phyloP scores from a whole-genome alignment of 352 stramenopile species.

The Globisporangium spinosum region DNA sequence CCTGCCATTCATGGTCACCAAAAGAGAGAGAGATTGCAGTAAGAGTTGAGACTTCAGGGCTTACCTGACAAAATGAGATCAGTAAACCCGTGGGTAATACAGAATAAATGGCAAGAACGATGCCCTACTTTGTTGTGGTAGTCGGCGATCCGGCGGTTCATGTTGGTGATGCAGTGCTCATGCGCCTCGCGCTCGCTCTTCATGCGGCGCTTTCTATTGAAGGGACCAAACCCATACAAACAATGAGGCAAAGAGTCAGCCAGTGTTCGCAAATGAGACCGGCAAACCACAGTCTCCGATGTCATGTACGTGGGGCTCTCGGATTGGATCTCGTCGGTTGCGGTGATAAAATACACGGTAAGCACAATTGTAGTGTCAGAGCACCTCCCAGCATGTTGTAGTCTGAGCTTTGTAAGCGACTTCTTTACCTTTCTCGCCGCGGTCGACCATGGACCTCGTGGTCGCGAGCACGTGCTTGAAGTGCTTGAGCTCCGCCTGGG shows the following conservation, averaged over 20 bases:
- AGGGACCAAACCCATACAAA: background rate
- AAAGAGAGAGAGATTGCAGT: background rate
- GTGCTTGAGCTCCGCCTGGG: slow-evolving; percentile 64
- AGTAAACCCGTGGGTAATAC: background rate
- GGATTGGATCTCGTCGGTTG: slow-evolving; percentile 38
- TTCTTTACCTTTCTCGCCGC: slow-evolving; percentile 45
- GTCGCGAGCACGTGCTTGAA: slow-evolving; percentile 70
- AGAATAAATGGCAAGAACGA: background rate
- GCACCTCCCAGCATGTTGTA: background rate
- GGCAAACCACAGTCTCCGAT: no score
- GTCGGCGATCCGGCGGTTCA: slow-evolving; percentile 79
- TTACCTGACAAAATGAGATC: background rate
- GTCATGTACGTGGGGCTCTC: slow-evolving; percentile 44
- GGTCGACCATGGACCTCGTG: slow-evolving; percentile 46
- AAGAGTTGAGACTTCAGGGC: no score
- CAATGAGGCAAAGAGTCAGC: background rate
- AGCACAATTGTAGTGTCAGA: background rate
- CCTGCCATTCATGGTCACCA: slow-evolving; percentile 23
- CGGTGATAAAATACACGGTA: background rate
- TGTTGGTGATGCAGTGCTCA: slow-evolving; percentile 63
- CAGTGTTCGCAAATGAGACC: background rate
- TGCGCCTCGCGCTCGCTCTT: slow-evolving; percentile 53
- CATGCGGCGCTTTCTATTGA: slow-evolving; percentile 43
- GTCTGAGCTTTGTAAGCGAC: no score
- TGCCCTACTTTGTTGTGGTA: slow-evolving; percentile 61